phyloP scores from a whole-genome alignment of 495 filamentous ascomycete genomes.

The Friedmanniomyces endolithicus region DNA sequence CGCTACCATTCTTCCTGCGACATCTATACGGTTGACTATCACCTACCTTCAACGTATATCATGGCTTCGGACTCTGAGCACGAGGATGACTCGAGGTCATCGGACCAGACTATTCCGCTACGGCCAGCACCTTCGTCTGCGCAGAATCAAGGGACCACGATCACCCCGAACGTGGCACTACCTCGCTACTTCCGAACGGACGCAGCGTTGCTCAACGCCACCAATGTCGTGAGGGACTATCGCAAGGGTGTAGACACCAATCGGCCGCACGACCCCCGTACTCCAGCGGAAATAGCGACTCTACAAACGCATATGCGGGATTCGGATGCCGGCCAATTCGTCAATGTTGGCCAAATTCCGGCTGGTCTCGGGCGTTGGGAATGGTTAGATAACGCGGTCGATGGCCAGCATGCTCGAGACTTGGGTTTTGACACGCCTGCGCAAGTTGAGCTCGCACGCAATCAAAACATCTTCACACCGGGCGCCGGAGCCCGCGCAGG shows the following conservation, averaged over 20 bases:
- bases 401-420: neutral
- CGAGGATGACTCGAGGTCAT: no score
- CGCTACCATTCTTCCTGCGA: no score
- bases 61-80: no score
- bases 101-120: no score
- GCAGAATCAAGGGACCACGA: no score
- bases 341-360: neutral
- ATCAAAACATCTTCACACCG: neutral
- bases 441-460: neutral
- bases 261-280: neutral
- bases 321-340: neutral
- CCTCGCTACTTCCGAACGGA: no score
- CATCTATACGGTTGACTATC: no score
- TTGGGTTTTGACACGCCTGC: neutral
- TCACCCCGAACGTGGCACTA: no score
- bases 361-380: neutral
- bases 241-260: neutral
- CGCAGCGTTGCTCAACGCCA: no score
- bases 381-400: conserved; percentile 1
- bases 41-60: no score
- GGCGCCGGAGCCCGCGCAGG: neutral
- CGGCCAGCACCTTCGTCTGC: no score
- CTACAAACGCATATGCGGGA: neutral
- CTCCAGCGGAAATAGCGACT: neutral
- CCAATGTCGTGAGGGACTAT: no score